phyloP scores from a whole-genome alignment of 495 filamentous ascomycete species.

The Trichoderma reesei region DNA sequence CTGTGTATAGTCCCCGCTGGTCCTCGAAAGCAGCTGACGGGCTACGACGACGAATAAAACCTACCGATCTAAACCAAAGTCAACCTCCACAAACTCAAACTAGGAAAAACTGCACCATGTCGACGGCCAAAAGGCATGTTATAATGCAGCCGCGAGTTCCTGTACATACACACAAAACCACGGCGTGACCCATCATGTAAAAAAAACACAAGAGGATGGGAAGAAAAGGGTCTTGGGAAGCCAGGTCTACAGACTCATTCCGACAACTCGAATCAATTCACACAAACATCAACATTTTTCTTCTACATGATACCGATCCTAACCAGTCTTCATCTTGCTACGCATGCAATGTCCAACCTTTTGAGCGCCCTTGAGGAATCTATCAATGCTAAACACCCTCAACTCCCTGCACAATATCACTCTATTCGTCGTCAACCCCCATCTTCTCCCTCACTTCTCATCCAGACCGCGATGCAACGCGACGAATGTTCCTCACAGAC shows the following conservation, averaged over 20 bases:
- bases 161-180: not conserved
- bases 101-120: not conserved
- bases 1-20: constrained; percentile 58
- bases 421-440: not conserved
- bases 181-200: constrained; percentile 10
- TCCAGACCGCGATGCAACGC: not conserved
- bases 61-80: not conserved
- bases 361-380: not conserved
- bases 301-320: not conserved
- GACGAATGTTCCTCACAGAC: not conserved
- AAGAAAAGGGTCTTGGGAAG: not conserved
- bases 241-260: not conserved
- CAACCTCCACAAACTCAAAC: not conserved
- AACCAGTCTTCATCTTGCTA: not conserved
- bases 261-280: not conserved
- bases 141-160: not conserved
- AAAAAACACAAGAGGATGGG: not conserved
- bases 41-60: constrained; percentile 57
- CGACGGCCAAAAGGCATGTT: not conserved
- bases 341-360: not conserved
- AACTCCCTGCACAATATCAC: not conserved
- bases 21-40: constrained; percentile 58
- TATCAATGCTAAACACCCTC: not conserved
- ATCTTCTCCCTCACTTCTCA: not conserved
- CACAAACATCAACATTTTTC: not conserved